Evolutionary conservation across 140 eudicot species (phyloP).

Genomic region (Bidens hawaiensis): DNA sequence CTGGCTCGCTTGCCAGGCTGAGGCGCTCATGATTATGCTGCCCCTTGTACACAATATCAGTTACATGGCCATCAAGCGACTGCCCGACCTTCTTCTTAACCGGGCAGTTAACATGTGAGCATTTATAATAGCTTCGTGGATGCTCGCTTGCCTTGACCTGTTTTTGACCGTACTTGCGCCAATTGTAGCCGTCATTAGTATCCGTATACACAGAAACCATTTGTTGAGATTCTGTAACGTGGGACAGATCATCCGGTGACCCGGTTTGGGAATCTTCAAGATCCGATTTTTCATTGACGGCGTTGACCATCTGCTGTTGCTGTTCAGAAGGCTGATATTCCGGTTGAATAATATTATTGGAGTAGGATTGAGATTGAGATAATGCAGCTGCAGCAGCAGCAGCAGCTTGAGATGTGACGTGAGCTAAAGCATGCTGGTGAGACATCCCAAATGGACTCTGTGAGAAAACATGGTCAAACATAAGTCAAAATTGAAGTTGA

Average conservation of each 20-base stretch:
- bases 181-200: constrained; percentile 73
- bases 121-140: constrained; percentile 85
- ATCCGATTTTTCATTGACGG: constrained; percentile 27
- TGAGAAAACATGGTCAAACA: no score
- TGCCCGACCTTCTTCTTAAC: constrained; percentile 91
- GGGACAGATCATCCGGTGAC: constrained; percentile 43
- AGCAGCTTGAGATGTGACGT: constrained; percentile 92
- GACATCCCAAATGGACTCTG: constrained; percentile 94
- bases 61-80: constrained; percentile 61
- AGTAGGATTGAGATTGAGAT: constrained; percentile 59
- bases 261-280: constrained; percentile 44
- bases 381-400: no score
- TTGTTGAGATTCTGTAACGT: constrained; percentile 25
- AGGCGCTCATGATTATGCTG: constrained; percentile 80
- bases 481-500: no score
- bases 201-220: constrained; percentile 43
- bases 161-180: constrained; percentile 98
- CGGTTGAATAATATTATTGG: constrained; percentile 34
- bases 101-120: constrained; percentile 62
- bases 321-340: constrained; percentile 34
- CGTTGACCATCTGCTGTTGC: constrained; percentile 21
- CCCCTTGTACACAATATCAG: constrained; percentile 83
- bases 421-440: constrained; percentile 93
- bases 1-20: constrained; percentile 48
- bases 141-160: constrained; percentile 86